Base-by-base conservation (phyloP, 164 flowering plant species). In the Saururus chinensis region DNA sequence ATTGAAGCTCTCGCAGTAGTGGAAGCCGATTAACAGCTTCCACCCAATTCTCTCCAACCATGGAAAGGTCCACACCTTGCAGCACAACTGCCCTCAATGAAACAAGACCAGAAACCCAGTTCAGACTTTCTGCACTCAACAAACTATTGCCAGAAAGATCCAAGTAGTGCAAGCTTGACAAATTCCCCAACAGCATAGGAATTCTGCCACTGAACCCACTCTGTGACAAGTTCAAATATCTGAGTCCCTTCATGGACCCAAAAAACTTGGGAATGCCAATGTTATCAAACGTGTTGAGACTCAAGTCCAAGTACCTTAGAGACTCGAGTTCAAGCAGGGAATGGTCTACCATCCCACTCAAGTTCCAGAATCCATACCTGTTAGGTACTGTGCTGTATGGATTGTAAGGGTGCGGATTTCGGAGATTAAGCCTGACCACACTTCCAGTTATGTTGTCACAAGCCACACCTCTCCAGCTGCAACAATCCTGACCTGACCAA, bases 401-500 rank as follows among this genome's bases (percentile, higher is more conserved):
- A 58, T 35, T 8, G 20, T 26, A 30, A 40, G 60, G 48, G 22
- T 58, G 35, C 10, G 57, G 52, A 22, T 57, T 62, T 4, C 51
- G 71, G 41, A 68, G 71, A 40, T 62, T 25, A 26, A 60, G 19
- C n/a, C 12, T 26, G 42, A 61, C 16, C 7, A 60, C 70, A 55
- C 42, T 24, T 6, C 64, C 70, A 0, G 64, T 55, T 9, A 9
- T 19, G 59, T 60, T 67, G 35, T 61, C 26, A 60, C 64, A 67
- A 8, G 0, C 9, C 23, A 56, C 60, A 26, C 64, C 70, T 55
- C 21, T 22, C 70, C 70, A 61, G 16, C n/a, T 42, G 55, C 61
- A 67, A 48, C 70, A 67, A n/a, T 67, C 60, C 4, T 25, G 22
- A 19, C 54, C 60, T 19, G 12, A 25, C 70, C 64, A 67, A 19